Conservation (phyloP, 257 asterid species). For the Nicotiana noctiflora region DNA sequence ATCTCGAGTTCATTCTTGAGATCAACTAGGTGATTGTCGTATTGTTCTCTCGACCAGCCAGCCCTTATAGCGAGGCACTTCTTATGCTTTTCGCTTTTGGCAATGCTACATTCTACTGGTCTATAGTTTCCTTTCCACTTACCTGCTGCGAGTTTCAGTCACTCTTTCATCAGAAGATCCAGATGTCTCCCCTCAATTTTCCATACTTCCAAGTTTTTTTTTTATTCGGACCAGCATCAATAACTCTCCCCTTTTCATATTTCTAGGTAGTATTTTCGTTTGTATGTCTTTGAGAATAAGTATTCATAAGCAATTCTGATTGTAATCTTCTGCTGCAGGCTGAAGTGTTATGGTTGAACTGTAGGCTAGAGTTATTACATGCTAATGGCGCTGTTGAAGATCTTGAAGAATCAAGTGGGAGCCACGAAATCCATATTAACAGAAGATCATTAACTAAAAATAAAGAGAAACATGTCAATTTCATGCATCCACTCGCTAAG, state of each 20-base stretch:
- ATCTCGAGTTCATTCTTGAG: background rate
- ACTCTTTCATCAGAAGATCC: background rate
- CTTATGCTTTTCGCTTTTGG: background rate
- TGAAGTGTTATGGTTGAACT: conserved; percentile 41
- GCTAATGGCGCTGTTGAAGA: conserved; percentile 38
- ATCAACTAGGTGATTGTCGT: background rate
- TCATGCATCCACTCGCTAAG: conserved; percentile 38
- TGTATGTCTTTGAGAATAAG: conserved; percentile 4
- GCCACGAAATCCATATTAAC: conserved; percentile 12
- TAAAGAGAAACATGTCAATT: conserved; percentile 16
- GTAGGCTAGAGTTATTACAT: conserved; percentile 48
- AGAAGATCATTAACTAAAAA: conserved; percentile 20
- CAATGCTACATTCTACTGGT: background rate
- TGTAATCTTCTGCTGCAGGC: conserved; percentile 50
- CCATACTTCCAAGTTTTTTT: background rate
- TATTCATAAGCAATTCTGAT: conserved; percentile 13
- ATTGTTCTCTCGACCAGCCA: background rate
- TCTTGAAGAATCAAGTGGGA: conserved; percentile 24
- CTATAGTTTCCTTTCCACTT: background rate
- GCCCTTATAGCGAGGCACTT: background rate
- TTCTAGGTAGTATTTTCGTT: background rate
- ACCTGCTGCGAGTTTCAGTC: background rate
- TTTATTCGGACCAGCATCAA: background rate
- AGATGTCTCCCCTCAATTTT: background rate
- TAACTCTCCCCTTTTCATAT: background rate